Evolutionary conservation across 2,329 filamentous ascomycete species (phyloP), one percentile per base, ranked within the genome.

Genomic region (Ceratocystis colombiana): DNA sequence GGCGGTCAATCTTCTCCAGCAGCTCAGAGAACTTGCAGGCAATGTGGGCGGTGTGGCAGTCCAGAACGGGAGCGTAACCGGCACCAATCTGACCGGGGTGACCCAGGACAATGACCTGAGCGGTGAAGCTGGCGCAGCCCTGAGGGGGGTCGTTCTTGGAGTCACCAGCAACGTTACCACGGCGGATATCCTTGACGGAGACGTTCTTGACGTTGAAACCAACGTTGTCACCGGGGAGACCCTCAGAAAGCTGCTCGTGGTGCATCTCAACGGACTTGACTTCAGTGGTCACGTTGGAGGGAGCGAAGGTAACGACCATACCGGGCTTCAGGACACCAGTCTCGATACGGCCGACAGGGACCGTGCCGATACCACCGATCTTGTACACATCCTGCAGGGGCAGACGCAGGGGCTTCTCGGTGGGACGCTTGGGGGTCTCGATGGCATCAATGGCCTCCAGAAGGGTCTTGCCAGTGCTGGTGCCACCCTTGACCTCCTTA

Each of bases 151-250:
- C 94, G 85, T 96, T 95, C 92, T 99, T 99, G 87, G 90, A 93
- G 90, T 99, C 94, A 90, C 91, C 90, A 76, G 89, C 89, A 75
- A 99, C 94, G 88, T 99, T 97, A 78, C 94, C 94, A 96, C 94
- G 94, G 82, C 94, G 94, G 78, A 99, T 96, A 80, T 99, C 94
- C 92, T 99, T 99, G 84, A 99, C 94, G 81, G 94, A 97, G 77
- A 99, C 94, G 94, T 99, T 99, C 92, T 99, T 99, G 84, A 99
- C 93, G 90, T 99, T 99, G 92, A 99, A 99, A 76, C 94, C 94
- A 80, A 99, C 94, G 86, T 99, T 99, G 90, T 99, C 94, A 88
- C 94, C 94, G 77, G 94, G 94, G 73, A 89, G 77, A 89, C 94
- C 94, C 86, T 96, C 88, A 72, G 79, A 70, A 74, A 99, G 92